phyloP scores from a whole-genome alignment of 2,329 filamentous ascomycete genomes.

The Cordyceps pruinosa region DNA sequence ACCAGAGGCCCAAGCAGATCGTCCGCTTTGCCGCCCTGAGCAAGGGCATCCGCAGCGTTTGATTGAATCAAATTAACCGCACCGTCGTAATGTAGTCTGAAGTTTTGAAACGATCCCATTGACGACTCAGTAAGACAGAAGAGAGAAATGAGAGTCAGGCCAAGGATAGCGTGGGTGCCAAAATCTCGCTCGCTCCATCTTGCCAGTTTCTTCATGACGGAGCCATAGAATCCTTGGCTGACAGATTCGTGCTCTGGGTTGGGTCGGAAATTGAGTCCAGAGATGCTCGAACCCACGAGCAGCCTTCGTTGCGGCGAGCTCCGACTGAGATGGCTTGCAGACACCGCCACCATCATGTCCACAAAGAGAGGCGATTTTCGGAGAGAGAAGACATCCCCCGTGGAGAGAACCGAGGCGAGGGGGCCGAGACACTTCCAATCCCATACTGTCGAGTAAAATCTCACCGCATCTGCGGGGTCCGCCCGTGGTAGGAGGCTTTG shows the following conservation, averaged over 20 bases:
- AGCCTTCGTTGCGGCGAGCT: conserved; percentile 2
- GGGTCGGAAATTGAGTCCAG: conserved; percentile 1
- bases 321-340: conserved; percentile 12
- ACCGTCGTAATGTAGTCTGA: conserved; percentile 14
- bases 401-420: neutral
- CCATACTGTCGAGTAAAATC: conserved; percentile 1
- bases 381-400: neutral
- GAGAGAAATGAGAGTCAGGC: conserved; percentile 15
- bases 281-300: neutral
- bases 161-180: neutral
- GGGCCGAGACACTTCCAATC: neutral
- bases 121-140: conserved; percentile 20
- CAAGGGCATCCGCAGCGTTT: neutral
- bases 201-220: conserved; percentile 11
- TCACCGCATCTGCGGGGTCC: neutral
- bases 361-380: neutral
- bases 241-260: conserved; percentile 9
- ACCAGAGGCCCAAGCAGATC: conserved; percentile 16
- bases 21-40: neutral
- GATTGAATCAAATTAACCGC: neutral
- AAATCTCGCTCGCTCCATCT: conserved; percentile 12
- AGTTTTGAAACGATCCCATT: conserved; percentile 19
- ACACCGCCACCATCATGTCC: conserved; percentile 9
- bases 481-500: neutral
- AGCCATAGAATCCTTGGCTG: conserved; percentile 13